Conservation (phyloP, 116 monocot genomes). For the Cymodocea nodosa region DNA sequence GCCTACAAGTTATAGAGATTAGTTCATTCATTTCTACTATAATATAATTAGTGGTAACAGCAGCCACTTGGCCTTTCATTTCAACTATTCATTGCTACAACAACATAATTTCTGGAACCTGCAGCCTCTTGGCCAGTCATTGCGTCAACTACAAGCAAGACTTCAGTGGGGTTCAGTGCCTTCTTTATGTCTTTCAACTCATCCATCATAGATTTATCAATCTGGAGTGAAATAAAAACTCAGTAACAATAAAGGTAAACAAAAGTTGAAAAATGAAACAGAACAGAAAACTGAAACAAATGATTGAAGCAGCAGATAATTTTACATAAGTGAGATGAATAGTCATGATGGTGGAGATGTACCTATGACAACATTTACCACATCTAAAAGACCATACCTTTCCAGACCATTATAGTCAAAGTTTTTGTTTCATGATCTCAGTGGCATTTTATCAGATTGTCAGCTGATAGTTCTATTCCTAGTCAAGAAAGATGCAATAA, state of each 20-base stretch:
- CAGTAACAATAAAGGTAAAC: background rate
- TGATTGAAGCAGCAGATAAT: no score
- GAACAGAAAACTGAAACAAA: no score
- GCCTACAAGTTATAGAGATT: no score
- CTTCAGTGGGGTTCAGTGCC: conserved; percentile 74
- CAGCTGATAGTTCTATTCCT: no score
- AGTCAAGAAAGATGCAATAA: no score
- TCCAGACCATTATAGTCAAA: no score
- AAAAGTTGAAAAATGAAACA: background rate
- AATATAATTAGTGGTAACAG: conserved; percentile 33
- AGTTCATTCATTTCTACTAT: background rate
- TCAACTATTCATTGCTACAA: conserved; percentile 35
- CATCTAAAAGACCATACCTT: no score
- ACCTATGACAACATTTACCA: no score
- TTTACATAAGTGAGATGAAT: no score
- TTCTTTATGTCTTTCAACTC: conserved; percentile 86
- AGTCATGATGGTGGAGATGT: no score
- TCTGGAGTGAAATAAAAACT: conserved; percentile 25
- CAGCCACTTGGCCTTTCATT: conserved; percentile 98
- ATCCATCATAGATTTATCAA: conserved; percentile 95
- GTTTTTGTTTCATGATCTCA: no score
- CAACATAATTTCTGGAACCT: conserved; percentile 26
- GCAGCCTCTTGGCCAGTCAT: conserved; percentile 99
- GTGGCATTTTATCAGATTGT: no score
- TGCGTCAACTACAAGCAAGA: conserved; percentile 93